Evolutionary conservation across 306 rosid species (phyloP).

Genomic region (Quercus aquifolioides): DNA sequence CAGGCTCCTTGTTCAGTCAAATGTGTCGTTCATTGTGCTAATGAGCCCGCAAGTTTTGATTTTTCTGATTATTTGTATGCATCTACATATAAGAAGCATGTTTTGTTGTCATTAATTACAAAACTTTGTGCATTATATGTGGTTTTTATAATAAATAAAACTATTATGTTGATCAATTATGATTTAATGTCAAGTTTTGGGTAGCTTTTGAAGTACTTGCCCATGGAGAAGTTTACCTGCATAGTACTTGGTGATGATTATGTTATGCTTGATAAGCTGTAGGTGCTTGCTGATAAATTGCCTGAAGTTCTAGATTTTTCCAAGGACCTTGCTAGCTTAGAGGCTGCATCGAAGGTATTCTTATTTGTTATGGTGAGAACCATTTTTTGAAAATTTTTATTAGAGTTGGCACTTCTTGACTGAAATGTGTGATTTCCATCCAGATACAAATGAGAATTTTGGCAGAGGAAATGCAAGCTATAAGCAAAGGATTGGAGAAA

Average conservation of each 20-base stretch:
- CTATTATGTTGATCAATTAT: conserved; percentile 11
- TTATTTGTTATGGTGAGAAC: conserved; percentile 9
- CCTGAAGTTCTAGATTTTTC: conserved; percentile 87
- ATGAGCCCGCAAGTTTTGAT: not conserved
- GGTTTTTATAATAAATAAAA: not conserved
- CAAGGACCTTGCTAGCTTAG: conserved; percentile 71
- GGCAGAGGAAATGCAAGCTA: conserved; percentile 96
- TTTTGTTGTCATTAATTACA: not conserved
- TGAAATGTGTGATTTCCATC: conserved; percentile 18
- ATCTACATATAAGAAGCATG: not conserved
- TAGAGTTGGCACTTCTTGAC: conserved; percentile 6
- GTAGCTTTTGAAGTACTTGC: conserved; percentile 10
- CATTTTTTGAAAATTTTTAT: not conserved
- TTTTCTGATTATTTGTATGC: not conserved
- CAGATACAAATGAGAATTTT: conserved; percentile 80
- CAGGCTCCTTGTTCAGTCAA: too few relatives aligned
- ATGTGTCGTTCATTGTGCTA: not conserved
- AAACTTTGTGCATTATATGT: not conserved
- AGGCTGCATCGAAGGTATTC: conserved; percentile 81
- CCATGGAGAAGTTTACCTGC: conserved; percentile 17
- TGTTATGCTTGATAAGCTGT: conserved; percentile 18
- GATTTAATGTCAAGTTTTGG: not conserved
- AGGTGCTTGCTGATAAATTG: conserved; percentile 76
- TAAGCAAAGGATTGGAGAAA: conserved; percentile 91
- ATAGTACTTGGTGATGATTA: conserved; percentile 9